These are phyloP conservation scores for Globisporangium paroecandrum DNA, from an alignment of 352 stramenopile species.

Conservation along the genomic window DNA sequence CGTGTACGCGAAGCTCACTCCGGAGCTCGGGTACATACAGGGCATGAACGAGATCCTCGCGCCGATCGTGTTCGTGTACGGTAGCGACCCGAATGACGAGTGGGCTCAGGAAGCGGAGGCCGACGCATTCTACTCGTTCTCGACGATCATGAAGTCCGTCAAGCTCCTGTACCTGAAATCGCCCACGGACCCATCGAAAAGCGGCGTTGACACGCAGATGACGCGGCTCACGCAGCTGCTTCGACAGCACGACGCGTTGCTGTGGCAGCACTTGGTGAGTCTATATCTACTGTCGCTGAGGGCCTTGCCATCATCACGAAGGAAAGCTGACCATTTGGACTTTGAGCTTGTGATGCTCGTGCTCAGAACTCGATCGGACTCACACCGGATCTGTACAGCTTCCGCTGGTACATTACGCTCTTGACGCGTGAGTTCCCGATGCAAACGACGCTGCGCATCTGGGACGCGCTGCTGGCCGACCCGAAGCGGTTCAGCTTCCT, in stretches of 20 bases:
- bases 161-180: slow-evolving; percentile 45
- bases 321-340: no score
- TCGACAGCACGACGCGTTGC: slow-evolving; percentile 50
- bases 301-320: no score
- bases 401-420: slow-evolving; percentile 75
- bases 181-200: slow-evolving; percentile 41
- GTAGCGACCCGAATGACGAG: slow-evolving; percentile 38
- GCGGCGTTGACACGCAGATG: slow-evolving; percentile 60
- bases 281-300: no score
- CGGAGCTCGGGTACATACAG: slow-evolving; percentile 89
- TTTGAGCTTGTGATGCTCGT: background rate
- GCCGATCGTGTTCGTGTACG: slow-evolving; percentile 76
- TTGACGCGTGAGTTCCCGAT: slow-evolving; percentile 63
- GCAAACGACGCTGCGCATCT: slow-evolving; percentile 46
- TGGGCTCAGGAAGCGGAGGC: slow-evolving; percentile 41
- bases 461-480: slow-evolving; percentile 58
- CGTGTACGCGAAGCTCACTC: slow-evolving; percentile 73
- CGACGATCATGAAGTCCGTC: slow-evolving; percentile 42
- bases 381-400: slow-evolving; percentile 59
- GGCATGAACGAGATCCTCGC: slow-evolving; percentile 95
- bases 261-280: slow-evolving; percentile 69
- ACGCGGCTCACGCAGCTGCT: slow-evolving; percentile 40
- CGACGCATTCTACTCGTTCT: slow-evolving; percentile 54
- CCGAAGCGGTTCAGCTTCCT: slow-evolving; percentile 65
- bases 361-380: slow-evolving; percentile 59